Conservation (phyloP, 768 basidiomycete genomes). For the Paxillus involutus region DNA sequence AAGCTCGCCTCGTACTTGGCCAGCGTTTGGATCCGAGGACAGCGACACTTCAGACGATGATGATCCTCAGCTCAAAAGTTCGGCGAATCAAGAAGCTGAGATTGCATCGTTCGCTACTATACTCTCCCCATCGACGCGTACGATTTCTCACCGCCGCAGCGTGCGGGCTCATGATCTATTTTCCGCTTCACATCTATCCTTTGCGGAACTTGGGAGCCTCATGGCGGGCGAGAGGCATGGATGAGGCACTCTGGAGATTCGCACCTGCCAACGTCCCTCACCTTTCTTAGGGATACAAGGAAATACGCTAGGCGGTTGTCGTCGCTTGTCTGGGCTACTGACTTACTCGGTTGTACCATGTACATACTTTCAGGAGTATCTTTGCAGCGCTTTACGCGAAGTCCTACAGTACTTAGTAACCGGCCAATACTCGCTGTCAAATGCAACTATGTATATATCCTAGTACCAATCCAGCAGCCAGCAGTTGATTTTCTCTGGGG, state of each 20-base stretch:
- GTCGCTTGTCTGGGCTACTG: too few relatives aligned
- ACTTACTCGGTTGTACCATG: too few relatives aligned
- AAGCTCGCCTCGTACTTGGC: neutral
- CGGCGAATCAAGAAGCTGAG: neutral
- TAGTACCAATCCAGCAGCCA: too few relatives aligned
- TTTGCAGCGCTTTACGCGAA: too few relatives aligned
- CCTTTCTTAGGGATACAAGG: too few relatives aligned
- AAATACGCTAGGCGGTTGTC: too few relatives aligned
- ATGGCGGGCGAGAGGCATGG: constrained; percentile 6
- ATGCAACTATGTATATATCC: too few relatives aligned
- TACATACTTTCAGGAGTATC: too few relatives aligned
- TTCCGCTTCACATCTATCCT: constrained; percentile 26
- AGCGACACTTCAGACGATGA: neutral
- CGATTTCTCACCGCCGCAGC: constrained; percentile 8
- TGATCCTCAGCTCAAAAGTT: neutral
- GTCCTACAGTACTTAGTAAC: too few relatives aligned
- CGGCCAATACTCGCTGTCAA: too few relatives aligned
- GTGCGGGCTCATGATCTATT: constrained; percentile 25
- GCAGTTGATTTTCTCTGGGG: too few relatives aligned
- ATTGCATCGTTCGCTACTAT: constrained; percentile 15
- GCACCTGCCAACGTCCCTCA: neutral
- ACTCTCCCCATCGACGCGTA: constrained; percentile 18
- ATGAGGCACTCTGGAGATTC: neutral
- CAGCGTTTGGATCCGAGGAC: neutral
- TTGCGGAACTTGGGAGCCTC: constrained; percentile 26